These are phyloP conservation scores for Teunomyces pallodes DNA, from an alignment of 805 yeast genomes.

Conservation along the genomic window DNA sequence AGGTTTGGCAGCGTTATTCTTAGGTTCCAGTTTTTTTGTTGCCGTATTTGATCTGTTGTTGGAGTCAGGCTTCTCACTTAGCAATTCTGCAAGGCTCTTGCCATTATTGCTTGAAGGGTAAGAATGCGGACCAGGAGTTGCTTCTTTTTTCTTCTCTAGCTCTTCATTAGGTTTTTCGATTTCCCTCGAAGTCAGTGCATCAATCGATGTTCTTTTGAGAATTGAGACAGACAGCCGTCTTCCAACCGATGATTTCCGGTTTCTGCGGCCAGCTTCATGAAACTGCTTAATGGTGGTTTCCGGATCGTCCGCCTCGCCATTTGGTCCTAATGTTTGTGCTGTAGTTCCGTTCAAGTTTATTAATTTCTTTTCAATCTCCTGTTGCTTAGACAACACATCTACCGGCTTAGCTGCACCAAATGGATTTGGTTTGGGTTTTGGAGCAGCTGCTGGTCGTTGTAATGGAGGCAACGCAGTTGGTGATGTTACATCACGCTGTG, in stretches of 20 bases:
- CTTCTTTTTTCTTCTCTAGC: slow-evolving; percentile 6
- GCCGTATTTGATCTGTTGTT: slow-evolving; percentile 15
- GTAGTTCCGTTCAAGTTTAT: slow-evolving; percentile 83
- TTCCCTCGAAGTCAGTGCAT: neutral
- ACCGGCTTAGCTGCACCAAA: slow-evolving; percentile 88
- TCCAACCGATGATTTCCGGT: slow-evolving; percentile 7
- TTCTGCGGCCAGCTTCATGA: slow-evolving; percentile 8
- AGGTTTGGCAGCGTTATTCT: slow-evolving; percentile 28
- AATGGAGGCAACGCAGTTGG: slow-evolving; percentile 3
- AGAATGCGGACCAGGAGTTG: slow-evolving; percentile 19
- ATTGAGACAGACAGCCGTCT: slow-evolving; percentile 18
- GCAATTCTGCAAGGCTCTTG: slow-evolving; percentile 38
- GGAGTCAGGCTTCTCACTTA: slow-evolving; percentile 24
- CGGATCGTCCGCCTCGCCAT: slow-evolving; percentile 42
- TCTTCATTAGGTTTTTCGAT: neutral
- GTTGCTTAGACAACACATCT: slow-evolving; percentile 63
- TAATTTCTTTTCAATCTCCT: slow-evolving; percentile 72
- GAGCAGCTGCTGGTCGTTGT: slow-evolving; percentile 8
- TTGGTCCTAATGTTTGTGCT: slow-evolving; percentile 82
- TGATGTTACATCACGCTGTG: neutral
- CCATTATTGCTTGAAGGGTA: slow-evolving; percentile 21
- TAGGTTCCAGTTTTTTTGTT: slow-evolving; percentile 19
- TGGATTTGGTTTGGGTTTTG: slow-evolving; percentile 56
- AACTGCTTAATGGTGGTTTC: slow-evolving; percentile 37
- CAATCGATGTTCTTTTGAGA: slow-evolving; percentile 14